Conservation (phyloP, 306 rosid genomes). For the Castanea crenata region DNA sequence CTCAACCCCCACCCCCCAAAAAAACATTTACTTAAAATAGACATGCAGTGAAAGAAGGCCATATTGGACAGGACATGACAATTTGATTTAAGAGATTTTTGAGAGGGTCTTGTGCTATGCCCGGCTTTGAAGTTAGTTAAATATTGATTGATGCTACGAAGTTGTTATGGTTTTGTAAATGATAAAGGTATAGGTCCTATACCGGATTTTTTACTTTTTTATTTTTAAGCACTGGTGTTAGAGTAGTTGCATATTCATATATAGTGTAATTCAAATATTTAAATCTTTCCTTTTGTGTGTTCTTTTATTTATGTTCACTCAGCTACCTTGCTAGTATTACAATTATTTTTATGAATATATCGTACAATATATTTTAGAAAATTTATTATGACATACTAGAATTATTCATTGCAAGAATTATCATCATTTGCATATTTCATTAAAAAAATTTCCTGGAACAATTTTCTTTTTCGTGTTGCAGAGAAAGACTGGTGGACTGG, state of each 20-base stretch:
- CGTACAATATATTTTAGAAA: not conserved
- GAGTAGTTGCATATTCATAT: not conserved
- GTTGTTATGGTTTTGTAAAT: not conserved
- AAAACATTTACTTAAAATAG: not conserved
- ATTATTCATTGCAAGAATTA: not conserved
- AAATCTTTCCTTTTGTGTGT: not conserved
- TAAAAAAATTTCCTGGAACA: slow-evolving; percentile 13
- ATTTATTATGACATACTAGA: not conserved
- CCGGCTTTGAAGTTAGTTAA: not conserved
- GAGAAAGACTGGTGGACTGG: slow-evolving; percentile 98
- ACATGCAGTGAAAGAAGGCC: not conserved
- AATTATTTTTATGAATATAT: not conserved
- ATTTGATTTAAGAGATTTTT: not conserved
- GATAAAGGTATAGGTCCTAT: not conserved
- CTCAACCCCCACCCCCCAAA: not conserved
- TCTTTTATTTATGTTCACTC: not conserved
- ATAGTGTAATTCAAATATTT: not conserved
- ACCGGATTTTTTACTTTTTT: too few relatives aligned
- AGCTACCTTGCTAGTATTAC: not conserved
- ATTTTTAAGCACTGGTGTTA: not conserved
- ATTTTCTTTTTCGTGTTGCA: slow-evolving; percentile 29
- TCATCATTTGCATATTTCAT: not conserved
- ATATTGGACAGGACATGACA: not conserved
- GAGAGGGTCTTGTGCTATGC: not conserved
- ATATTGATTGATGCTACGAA: not conserved